These are phyloP conservation scores for Clarireedia hainanense DNA, from an alignment of 2,329 filamentous ascomycete species.

Conservation along the genomic window DNA sequence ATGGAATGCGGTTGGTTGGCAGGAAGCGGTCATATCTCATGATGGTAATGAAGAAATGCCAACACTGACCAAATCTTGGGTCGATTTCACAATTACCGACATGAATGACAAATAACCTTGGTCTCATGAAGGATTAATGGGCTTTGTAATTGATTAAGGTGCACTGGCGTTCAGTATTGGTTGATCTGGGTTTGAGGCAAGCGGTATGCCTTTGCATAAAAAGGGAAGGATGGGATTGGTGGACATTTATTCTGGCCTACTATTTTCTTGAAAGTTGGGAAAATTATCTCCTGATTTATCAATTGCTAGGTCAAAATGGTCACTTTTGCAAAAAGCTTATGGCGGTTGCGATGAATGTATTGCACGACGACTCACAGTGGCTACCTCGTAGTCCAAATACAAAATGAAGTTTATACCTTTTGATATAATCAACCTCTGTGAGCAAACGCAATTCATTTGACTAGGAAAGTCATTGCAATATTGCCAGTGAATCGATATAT, in stretches of 20 bases:
- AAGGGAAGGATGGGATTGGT: constrained; percentile 5
- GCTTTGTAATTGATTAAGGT: constrained; percentile 10
- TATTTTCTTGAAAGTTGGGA: constrained; percentile 2
- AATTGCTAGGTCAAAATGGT: neutral
- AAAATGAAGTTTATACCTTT: constrained; percentile 5
- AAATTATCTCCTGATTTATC: neutral
- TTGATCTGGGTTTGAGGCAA: constrained; percentile 7
- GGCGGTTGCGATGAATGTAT: constrained; percentile 7
- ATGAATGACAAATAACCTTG: neutral
- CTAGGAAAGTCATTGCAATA: too few species aligned
- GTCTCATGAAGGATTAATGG: neutral
- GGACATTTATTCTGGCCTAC: constrained; percentile 8
- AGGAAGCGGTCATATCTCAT: constrained; percentile 24
- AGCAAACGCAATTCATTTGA: neutral
- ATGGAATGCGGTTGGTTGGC: constrained; percentile 29
- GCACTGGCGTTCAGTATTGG: constrained; percentile 12
- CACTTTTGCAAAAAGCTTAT: constrained; percentile 1
- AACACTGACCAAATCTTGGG: constrained; percentile 21
- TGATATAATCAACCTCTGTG: neutral
- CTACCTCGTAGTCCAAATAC: constrained; percentile 2
- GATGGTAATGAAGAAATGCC: constrained; percentile 18
- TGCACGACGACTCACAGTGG: neutral
- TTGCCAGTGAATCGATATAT: too few species aligned
- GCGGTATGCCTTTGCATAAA: constrained; percentile 11
- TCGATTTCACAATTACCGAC: constrained; percentile 14